Base-by-base conservation (phyloP, 495 filamentous ascomycete genomes). In the Podospora tetraspora region DNA sequence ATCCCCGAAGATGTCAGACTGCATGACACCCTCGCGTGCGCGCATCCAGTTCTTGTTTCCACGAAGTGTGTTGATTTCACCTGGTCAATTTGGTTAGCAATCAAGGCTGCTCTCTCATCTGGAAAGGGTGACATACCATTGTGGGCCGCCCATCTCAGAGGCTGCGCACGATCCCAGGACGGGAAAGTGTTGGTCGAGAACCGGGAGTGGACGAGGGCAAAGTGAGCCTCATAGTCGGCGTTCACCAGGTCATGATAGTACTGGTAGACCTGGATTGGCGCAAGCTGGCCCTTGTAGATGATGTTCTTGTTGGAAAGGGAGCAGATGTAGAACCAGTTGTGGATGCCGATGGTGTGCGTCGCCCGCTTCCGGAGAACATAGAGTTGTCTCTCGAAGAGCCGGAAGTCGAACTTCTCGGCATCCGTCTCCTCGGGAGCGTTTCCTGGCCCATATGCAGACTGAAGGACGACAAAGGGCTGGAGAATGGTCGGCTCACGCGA, bases 11-110 rank as follows among this genome's bases (percentile, higher is more conserved):
- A 97, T 86, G 57, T 92, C 88, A 7, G 96, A 98, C 74, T 91
- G 90, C 84, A 99, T 91, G 64, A 97, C 91, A 79, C 95, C 96
- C 78, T 99, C 95, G 76, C 95, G 90, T 62, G 95, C 94, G 67
- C 95, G 88, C 95, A 99, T 99, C 95, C 96, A 99, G 82, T 99
- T 99, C 86, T 99, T 99, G 83, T 99, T 99, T 61, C 95, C 95
- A 72, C 95, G 91, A 70, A 99, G 83, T 3, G 95, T 99, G 78
- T 99, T 99, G 72, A 99, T 98, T 80, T 99, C 95, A 83, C 85
- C 83, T 89, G 74, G 23, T 59, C 43, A 21, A 59, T 66, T 27
- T 12, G 72, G 72, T 86, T 79, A 86, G 78, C 77, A 68, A 70
- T 59, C 34, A 1, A 0, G 34, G 3, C 0, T 43, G 34, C 0